Evolutionary conservation across 805 yeast species (phyloP).

Genomic region (Nakazawaea ambrosiae): DNA sequence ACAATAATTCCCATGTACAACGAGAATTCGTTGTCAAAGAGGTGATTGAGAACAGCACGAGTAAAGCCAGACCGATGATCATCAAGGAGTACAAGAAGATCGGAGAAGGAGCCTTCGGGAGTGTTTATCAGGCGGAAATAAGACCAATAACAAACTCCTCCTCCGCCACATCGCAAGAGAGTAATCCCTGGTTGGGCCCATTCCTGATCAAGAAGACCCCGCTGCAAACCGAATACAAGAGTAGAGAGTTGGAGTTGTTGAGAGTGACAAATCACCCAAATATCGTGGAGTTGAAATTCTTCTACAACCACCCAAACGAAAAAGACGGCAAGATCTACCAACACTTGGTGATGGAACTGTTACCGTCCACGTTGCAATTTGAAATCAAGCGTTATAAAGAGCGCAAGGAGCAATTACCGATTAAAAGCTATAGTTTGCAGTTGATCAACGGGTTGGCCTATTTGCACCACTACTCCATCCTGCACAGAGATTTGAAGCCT

Average conservation of each 20-base stretch:
- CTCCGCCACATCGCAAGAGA: constrained; percentile 16
- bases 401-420: constrained; percentile 55
- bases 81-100: constrained; percentile 66
- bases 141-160: constrained; percentile 11
- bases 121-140: constrained; percentile 68
- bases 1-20: too few relatives aligned
- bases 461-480: constrained; percentile 70
- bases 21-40: constrained; percentile 45
- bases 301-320: constrained; percentile 60
- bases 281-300: constrained; percentile 61
- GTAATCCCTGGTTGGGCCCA: constrained; percentile 59
- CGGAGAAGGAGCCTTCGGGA: constrained; percentile 86
- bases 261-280: constrained; percentile 76
- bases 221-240: constrained; percentile 81
- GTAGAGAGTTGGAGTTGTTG: constrained; percentile 72
- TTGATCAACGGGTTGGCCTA: constrained; percentile 80
- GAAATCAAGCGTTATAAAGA: constrained; percentile 68
- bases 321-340: constrained; percentile 64
- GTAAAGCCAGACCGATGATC: constrained; percentile 50
- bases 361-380: constrained; percentile 72
- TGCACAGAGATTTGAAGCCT: constrained; percentile 83
- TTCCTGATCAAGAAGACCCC: constrained; percentile 82
- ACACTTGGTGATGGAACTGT: constrained; percentile 80
- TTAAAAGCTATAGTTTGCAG: constrained; percentile 73
- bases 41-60: constrained; percentile 56